Conservation (phyloP, 495 filamentous ascomycete genomes). For the Talaromyces ruber region DNA sequence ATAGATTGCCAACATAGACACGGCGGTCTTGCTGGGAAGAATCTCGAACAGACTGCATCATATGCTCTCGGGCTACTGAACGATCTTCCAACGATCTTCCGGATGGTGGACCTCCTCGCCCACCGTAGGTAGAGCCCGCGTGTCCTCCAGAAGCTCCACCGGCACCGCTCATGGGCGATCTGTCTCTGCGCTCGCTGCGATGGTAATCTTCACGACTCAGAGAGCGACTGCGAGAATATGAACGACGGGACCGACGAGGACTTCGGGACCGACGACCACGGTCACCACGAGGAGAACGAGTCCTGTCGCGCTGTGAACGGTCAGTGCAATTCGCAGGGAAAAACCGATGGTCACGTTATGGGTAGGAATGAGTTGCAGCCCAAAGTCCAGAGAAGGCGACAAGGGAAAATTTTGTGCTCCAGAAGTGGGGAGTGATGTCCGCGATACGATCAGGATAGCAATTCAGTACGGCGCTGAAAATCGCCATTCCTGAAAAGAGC, state of each 20-base stretch:
- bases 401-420: not conserved
- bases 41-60: conserved; percentile 90
- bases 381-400: not conserved
- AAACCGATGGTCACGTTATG: conserved; percentile 9
- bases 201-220: conserved; percentile 85
- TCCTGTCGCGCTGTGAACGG: conserved; percentile 77
- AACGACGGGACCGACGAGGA: conserved; percentile 67
- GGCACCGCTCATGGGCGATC: conserved; percentile 78
- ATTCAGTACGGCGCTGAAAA: not conserved
- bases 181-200: conserved; percentile 67
- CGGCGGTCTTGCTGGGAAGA: conserved; percentile 96
- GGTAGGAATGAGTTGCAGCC: conserved; percentile 6
- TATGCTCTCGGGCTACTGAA: conserved; percentile 77
- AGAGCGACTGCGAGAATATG: conserved; percentile 89
- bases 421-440: conserved; percentile 9
- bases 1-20: conserved; percentile 98
- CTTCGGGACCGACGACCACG: conserved; percentile 64
- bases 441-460: not conserved
- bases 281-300: conserved; percentile 66
- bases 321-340: conserved; percentile 26
- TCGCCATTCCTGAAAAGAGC: not conserved
- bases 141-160: conserved; percentile 61
- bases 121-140: conserved; percentile 49
- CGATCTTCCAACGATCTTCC: conserved; percentile 77
- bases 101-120: conserved; percentile 52